phyloP scores from a whole-genome alignment of 192 early-diverging fungal genomes.

The Backusella parvicylindrica region DNA sequence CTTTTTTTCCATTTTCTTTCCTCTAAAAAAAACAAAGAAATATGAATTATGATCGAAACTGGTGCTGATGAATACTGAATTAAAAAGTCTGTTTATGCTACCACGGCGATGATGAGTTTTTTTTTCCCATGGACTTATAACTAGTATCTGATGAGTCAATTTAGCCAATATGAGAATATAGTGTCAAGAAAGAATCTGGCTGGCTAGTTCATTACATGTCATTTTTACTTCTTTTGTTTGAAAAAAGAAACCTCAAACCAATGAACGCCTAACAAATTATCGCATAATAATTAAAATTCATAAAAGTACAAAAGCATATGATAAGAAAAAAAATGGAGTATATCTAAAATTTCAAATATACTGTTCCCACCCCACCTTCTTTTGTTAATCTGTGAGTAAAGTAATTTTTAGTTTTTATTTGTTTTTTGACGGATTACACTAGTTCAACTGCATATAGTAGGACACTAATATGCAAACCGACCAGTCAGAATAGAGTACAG shows the following conservation, averaged over 20 bases:
- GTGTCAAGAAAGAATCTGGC: neutral
- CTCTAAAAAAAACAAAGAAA: neutral
- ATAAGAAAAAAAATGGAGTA: neutral
- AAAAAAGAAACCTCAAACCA: neutral
- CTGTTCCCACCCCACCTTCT: constrained; percentile 2
- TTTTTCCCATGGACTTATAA: neutral
- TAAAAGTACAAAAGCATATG: constrained; percentile 1
- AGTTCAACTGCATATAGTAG: neutral
- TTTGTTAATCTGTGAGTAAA: constrained; percentile 4
- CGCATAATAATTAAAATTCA: neutral
- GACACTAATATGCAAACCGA: neutral
- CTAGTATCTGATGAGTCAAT: neutral
- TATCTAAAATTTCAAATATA: neutral
- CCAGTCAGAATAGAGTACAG: neutral
- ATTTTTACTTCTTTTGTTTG: neutral
- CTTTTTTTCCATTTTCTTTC: neutral
- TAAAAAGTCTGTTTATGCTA: neutral
- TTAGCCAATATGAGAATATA: neutral
- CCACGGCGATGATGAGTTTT: neutral
- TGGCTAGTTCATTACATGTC: neutral
- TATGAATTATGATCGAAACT: neutral
- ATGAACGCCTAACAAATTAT: neutral
- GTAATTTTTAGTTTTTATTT: neutral
- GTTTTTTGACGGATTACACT: neutral
- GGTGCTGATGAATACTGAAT: neutral